These are phyloP conservation scores for Cucumis hystrix DNA, from an alignment of 306 rosid genomes.

Conservation along the genomic window DNA sequence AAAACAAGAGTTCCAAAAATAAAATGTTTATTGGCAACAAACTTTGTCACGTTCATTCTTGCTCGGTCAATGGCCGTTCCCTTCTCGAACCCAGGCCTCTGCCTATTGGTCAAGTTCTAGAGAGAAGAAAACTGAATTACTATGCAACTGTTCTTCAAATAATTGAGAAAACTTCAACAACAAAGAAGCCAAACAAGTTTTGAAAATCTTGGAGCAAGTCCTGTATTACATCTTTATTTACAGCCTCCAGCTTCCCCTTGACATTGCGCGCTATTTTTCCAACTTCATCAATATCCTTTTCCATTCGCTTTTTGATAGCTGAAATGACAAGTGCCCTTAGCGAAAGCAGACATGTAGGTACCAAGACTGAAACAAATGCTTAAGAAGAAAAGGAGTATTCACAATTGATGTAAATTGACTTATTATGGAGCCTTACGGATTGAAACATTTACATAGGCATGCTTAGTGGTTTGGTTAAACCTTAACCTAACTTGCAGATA, in stretches of 20 bases:
- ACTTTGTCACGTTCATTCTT: conserved; percentile 93
- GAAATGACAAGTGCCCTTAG: conserved; percentile 16
- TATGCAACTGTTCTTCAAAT: not conserved
- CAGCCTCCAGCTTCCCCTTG: conserved; percentile 70
- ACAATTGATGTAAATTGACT: not conserved
- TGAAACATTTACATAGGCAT: not conserved
- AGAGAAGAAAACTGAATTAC: conserved; percentile 14
- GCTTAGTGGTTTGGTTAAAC: not conserved
- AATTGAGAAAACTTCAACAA: not conserved
- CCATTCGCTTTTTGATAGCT: conserved; percentile 97
- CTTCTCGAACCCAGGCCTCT: conserved; percentile 87
- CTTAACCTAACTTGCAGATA: not conserved
- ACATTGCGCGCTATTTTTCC: conserved; percentile 77
- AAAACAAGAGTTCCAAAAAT: not conserved
- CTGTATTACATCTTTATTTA: conserved; percentile 63
- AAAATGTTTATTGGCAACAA: conserved; percentile 13
- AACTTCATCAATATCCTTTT: conserved; percentile 93
- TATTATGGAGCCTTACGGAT: not conserved
- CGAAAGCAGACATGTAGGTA: not conserved
- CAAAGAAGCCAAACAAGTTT: not conserved
- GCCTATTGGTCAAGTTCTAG: conserved; percentile 69
- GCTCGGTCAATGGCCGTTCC: conserved; percentile 91
- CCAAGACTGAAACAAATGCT: not conserved
- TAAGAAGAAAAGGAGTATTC: not conserved
- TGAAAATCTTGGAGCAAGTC: not conserved